These are phyloP conservation scores for Lippia alba DNA, from an alignment of 305 asterid species.

Conservation along the genomic window DNA sequence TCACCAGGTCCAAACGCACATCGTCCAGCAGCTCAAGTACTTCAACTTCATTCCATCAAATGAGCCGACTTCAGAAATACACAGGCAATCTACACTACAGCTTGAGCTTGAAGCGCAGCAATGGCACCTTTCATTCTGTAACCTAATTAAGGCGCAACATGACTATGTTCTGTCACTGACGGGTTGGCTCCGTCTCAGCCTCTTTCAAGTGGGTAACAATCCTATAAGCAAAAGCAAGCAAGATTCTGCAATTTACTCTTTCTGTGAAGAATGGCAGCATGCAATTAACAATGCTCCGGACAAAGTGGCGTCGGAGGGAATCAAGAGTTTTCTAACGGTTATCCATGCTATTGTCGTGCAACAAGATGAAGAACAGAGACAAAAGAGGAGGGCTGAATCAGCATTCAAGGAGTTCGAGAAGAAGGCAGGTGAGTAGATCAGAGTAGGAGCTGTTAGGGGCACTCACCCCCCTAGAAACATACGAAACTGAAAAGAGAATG, in stretches of 20 bases:
- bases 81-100: conserved; percentile 88
- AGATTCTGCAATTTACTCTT: conserved; percentile 75
- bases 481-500: no score
- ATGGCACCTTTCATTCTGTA: conserved; percentile 93
- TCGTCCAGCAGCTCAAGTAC: conserved; percentile 90
- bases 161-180: conserved; percentile 85
- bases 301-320: conserved; percentile 93
- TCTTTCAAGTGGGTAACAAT: conserved; percentile 73
- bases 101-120: conserved; percentile 97
- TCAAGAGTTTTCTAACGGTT: conserved; percentile 74
- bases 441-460: no score
- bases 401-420: conserved; percentile 87
- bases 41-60: conserved; percentile 66
- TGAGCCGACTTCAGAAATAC: conserved; percentile 86
- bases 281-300: conserved; percentile 87
- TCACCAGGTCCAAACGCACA: conserved; percentile 95
- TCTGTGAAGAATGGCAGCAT: conserved; percentile 95
- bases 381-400: conserved; percentile 71
- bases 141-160: conserved; percentile 82
- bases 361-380: conserved; percentile 88
- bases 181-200: conserved; percentile 97
- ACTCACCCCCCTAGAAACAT: no score
- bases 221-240: conserved; percentile 60
- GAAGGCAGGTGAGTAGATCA: conserved; percentile 52
- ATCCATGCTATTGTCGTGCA: conserved; percentile 85